These are phyloP conservation scores for Boletus reticuloceps DNA, from an alignment of 768 basidiomycete species.

Conservation along the genomic window DNA sequence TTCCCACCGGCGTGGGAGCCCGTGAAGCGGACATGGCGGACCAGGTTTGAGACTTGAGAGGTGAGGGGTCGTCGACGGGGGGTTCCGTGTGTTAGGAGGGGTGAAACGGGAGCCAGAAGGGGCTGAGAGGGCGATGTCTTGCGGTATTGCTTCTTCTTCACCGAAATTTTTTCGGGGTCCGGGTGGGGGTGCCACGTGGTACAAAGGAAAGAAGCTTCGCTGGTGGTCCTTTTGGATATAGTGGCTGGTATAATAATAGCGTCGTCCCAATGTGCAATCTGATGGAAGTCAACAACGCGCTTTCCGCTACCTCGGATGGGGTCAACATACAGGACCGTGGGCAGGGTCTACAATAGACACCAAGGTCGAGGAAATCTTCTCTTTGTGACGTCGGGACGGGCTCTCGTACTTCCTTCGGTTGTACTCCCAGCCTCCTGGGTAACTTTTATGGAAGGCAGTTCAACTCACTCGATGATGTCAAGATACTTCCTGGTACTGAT, in stretches of 20 bases:
- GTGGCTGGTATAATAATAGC: constrained; percentile 64
- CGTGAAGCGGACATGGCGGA: no score
- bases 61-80: no score
- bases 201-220: no score
- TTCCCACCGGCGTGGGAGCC: no score
- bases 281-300: constrained; percentile 47
- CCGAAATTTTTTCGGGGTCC: no score
- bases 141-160: no score
- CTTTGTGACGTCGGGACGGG: constrained; percentile 70
- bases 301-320: constrained; percentile 32
- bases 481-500: constrained; percentile 63
- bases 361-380: no score
- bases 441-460: constrained; percentile 81
- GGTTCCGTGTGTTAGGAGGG: no score
- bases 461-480: constrained; percentile 80
- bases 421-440: constrained; percentile 65
- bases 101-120: no score
- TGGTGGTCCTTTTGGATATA: constrained; percentile 61
- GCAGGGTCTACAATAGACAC: constrained; percentile 3
- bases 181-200: no score
- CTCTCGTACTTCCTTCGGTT: constrained; percentile 57
- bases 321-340: constrained; percentile 48
- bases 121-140: no score
- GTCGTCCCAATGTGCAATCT: constrained; percentile 61
- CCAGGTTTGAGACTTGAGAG: no score